Percentiles rank a stretch among this genome's conserved stretches.
phyloP scores from a whole-genome alignment of 148 eudicot genomes.

The Suaeda aralocaspica region DNA sequence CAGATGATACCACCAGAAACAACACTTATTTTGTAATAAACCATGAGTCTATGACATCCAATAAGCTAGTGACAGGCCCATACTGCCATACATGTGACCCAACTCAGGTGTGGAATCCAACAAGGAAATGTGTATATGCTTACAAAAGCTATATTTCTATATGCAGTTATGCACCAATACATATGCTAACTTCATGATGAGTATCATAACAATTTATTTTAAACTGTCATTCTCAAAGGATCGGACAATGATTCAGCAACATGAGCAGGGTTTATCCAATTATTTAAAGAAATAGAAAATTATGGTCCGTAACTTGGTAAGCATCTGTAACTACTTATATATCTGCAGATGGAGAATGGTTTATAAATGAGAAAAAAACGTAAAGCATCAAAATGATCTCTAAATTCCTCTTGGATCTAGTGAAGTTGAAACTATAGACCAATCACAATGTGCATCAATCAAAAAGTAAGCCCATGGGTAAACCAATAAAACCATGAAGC shows the following conservation, averaged over 20 bases:
- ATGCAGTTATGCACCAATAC: not conserved
- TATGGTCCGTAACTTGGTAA: not conserved
- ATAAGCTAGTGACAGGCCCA: not conserved
- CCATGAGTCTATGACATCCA: not conserved
- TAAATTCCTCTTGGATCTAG: too few relatives aligned
- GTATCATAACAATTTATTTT: not conserved
- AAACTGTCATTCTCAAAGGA: not conserved
- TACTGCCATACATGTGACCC: not conserved
- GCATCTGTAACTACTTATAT: not conserved
- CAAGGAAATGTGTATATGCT: not conserved
- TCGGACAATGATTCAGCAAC: not conserved
- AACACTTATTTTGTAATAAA: not conserved
- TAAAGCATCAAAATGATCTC: too few relatives aligned
- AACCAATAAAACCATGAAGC: not conserved
- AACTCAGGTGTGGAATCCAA: not conserved
- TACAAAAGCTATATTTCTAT: not conserved
- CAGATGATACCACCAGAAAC: not conserved
- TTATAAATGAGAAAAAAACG: too few relatives aligned
- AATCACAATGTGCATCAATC: not conserved
- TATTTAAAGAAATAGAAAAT: not conserved
- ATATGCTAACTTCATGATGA: not conserved
- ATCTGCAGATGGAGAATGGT: too few relatives aligned
- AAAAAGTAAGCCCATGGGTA: not conserved
- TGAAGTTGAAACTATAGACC: too few relatives aligned
- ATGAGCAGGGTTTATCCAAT: not conserved